Evolutionary conservation across 768 basidiomycete genomes (phyloP).

Genomic region (Kwoniella botswanensis): DNA sequence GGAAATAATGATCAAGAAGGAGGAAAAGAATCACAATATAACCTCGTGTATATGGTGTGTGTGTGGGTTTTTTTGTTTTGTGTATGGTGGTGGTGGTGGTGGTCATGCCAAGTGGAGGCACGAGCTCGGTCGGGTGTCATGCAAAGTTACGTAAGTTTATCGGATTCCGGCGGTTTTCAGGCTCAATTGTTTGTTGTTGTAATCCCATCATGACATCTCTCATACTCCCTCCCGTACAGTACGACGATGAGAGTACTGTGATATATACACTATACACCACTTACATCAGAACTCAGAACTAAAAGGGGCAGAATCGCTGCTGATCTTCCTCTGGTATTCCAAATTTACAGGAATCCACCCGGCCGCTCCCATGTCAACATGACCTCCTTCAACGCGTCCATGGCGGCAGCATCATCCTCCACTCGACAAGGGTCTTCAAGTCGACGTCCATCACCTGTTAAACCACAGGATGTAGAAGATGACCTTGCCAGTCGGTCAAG

Average conservation of each 20-base stretch:
- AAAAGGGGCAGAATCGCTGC: not conserved
- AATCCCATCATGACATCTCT: too few species aligned
- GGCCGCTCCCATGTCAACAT: constrained; percentile 6
- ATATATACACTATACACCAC: too few species aligned
- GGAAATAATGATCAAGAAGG: not conserved
- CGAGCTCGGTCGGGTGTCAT: not conserved
- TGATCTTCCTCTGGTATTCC: too few species aligned
- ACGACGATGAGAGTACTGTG: too few species aligned
- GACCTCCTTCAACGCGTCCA: constrained; percentile 8
- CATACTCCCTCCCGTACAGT: too few species aligned
- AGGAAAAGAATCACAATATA: not conserved
- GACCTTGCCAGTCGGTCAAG: not conserved
- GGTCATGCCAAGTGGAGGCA: constrained; percentile 13
- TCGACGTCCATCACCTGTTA: not conserved
- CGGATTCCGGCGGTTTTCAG: not conserved
- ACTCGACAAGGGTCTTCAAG: not conserved
- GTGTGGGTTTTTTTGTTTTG: too few species aligned
- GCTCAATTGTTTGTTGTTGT: not conserved
- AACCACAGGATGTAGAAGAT: not conserved
- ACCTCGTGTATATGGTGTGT: too few species aligned
- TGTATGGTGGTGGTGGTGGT: not conserved
- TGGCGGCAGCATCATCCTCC: not conserved
- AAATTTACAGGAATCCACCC: not conserved
- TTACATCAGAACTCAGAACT: not conserved
- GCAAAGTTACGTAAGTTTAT: not conserved